These are phyloP conservation scores for Moniliella sp. DNA, from an alignment of 1,284 basidiomycete species.

Conservation along the genomic window DNA sequence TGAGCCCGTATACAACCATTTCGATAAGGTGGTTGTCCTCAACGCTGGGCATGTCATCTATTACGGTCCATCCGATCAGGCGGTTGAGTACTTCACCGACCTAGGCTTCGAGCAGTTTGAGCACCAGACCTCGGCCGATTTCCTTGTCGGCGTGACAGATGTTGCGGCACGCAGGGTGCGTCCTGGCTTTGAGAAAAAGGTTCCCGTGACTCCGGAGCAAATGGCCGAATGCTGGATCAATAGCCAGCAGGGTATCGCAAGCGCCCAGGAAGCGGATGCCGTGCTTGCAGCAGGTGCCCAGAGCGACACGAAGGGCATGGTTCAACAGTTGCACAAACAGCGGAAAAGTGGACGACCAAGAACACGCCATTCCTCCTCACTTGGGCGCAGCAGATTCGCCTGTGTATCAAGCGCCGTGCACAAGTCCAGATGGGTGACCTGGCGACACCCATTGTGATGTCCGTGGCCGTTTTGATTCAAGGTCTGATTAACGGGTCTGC, in stretches of 20 bases:
- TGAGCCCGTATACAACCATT: constrained; percentile 15
- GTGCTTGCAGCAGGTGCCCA: constrained; percentile 13
- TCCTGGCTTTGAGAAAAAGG: constrained; percentile 19
- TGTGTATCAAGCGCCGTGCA: constrained; percentile 46
- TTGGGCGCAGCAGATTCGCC: constrained; percentile 40
- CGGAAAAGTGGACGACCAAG: constrained; percentile 7
- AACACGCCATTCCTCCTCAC: constrained; percentile 14
- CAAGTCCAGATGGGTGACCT: constrained; percentile 48
- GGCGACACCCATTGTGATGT: constrained; percentile 32
- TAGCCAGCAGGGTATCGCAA: constrained; percentile 9
- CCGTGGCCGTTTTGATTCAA: constrained; percentile 36
- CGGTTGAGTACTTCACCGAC: constrained; percentile 15
- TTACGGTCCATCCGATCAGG: constrained; percentile 16
- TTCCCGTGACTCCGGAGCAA: constrained; percentile 20
- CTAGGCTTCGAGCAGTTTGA: constrained; percentile 36
- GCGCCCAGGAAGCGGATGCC: constrained; percentile 8
- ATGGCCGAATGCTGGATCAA: constrained; percentile 10
- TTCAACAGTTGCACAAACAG: constrained; percentile 9
- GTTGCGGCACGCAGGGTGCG: constrained; percentile 33
- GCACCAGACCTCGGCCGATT: constrained; percentile 24
- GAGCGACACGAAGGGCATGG: constrained; percentile 3
- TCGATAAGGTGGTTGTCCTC: constrained; percentile 24
- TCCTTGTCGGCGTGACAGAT: constrained; percentile 36
- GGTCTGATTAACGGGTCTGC: constrained; percentile 55
- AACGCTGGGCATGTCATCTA: constrained; percentile 28